Evolutionary conservation across 2,329 filamentous ascomycete species (phyloP), one percentile per base, ranked within the genome.

Genomic region (Colletotrichum tropicicola): DNA sequence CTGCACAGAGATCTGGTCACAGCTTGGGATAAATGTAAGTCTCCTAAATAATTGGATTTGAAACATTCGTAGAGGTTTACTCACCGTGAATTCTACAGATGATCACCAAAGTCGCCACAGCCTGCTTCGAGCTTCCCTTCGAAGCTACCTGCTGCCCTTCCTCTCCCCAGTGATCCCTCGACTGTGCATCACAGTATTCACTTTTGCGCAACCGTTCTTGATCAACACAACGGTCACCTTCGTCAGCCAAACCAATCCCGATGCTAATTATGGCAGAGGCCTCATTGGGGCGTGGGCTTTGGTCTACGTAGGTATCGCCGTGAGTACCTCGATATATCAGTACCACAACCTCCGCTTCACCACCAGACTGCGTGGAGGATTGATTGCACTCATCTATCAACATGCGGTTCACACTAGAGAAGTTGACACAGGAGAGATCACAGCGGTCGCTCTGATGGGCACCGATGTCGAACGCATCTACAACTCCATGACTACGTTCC

Each of bases 381-480:
- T 75, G 8, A 68, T 71, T 21, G 70, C 69, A 0, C 65, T 73
- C 10, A 56, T 75, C 4, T 75, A 74, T 28, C 70, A 70, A 39
- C 60, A 69, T 25, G 68, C 68, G 1, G 43, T 73, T 0, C 35
- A 69, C 3, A 68, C 67, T 5, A 66, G 69, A 44, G 67, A 67
- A 5, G 70, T 67, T 4, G 72, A 74, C 30, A 48, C 64, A 0
- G 70, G 70, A 21, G 71, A 70, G 9, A 71, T 72, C 12, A 70
- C 71, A 1, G 75, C 73, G 6, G 55, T 78, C 7, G 69, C 75
- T 1, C 58, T 78, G 0, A 77, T 78, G 74, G 73, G 75, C 6
- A 74, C 75, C 1, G 75, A 77, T 47, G 66, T 76, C 2, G 74
- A 75, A 37, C 73, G 74, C 2, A 74, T 77, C 23, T 59, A 66